Evolutionary conservation across 495 filamentous ascomycete genomes (phyloP).

Genomic region (Penicillium maclennaniae): DNA sequence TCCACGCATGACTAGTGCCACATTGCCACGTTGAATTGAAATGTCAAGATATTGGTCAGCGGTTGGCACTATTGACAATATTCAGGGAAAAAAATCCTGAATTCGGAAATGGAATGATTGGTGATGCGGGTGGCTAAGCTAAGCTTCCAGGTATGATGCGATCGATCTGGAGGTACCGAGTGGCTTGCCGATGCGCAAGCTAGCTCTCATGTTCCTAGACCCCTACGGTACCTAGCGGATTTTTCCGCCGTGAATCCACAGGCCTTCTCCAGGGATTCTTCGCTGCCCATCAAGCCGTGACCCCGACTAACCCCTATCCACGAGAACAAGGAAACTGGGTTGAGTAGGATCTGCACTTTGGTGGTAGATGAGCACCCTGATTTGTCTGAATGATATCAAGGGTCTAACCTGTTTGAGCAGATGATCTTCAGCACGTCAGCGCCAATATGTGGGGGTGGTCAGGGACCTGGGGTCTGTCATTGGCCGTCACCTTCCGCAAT

Average conservation of each 20-base stretch:
- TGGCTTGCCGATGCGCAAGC: background rate
- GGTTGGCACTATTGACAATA: background rate
- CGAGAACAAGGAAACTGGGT: background rate
- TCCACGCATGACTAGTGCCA: background rate
- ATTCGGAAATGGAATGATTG: background rate
- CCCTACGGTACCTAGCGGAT: too few species aligned
- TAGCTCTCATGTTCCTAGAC: background rate
- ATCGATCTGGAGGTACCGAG: slow-evolving; percentile 5
- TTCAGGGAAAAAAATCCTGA: background rate
- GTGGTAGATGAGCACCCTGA: background rate
- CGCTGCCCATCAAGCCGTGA: background rate
- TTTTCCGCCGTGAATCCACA: background rate
- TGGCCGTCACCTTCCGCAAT: background rate
- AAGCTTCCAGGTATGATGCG: background rate
- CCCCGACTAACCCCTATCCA: background rate
- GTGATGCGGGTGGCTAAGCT: slow-evolving; percentile 11
- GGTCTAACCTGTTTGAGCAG: background rate
- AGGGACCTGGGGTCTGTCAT: background rate
- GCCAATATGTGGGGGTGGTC: background rate
- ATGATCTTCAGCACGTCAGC: background rate
- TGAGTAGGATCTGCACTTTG: background rate
- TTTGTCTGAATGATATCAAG: background rate
- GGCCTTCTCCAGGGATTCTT: background rate
- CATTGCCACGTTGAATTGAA: background rate
- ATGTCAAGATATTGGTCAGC: background rate